Evolutionary conservation across 768 basidiomycete genomes (phyloP), one percentile per base, ranked within the genome.

Genomic region (Gelatoporia subvermispora): DNA sequence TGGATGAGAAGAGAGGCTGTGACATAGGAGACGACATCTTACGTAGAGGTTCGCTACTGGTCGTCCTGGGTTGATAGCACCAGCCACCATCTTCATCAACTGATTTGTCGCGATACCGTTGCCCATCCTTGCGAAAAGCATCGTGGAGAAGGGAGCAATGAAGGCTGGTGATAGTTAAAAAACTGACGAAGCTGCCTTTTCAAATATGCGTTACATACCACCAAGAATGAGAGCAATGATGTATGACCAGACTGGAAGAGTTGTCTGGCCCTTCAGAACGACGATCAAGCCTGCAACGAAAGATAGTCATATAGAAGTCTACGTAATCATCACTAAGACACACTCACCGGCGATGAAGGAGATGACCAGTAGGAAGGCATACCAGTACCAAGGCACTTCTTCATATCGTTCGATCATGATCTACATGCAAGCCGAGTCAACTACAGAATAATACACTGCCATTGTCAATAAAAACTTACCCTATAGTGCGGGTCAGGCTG

Each of bases 11-110:
- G 28, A 7, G 28, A 13, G 28, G 28, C 7, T 31, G 28, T 31
- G 7, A 31, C 13, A 13, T 2, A 20, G 8, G 18, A 7, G 4
- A 34, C 21, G 23, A 28, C 3, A 41, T 61, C 72, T 42, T 41
- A 83, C 79, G 58, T 85, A 85, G 49, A 85, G 76, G 60, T 85
- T 87, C 1, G 82, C 83, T 4, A 84, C 78, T 0, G 83, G 82
- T 40, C 75, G 72, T 37, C 83, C 83, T 7, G 82, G 79, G 56
- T 79, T 78, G 8, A 82, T 65, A 2, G 73, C 75, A 13, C 78
- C 78, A 9, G 76, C 80, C 16, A 81, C 73, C 80, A 84, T 82
- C 64, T 81, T 80, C 75, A 82, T 79, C 48, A 84, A 58, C 56
- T 80, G 76, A 52, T 75, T 77, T 4, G 81, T 83, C 3, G 74